Evolutionary conservation across 2,329 filamentous ascomycete species (phyloP).

Genomic region (Monosporascus sp.): DNA sequence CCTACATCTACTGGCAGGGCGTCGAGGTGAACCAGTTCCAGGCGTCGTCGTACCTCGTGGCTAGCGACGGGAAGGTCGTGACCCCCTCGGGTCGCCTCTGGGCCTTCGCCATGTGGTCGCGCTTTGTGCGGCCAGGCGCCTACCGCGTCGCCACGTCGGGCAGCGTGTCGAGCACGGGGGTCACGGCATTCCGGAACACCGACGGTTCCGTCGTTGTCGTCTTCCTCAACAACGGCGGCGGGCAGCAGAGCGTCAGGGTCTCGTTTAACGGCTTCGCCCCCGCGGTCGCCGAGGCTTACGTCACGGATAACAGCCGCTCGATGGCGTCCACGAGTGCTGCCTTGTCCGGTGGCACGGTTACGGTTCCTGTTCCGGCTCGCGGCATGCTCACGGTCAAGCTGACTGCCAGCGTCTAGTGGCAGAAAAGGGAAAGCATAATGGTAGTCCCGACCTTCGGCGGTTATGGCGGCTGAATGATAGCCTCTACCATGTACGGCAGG

Average conservation of each 20-base stretch:
- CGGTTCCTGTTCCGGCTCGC: conserved; percentile 9
- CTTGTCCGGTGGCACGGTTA: conserved; percentile 7
- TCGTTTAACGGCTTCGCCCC: conserved; percentile 9
- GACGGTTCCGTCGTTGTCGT: conserved; percentile 19
- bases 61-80: conserved; percentile 16
- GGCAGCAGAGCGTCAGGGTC: conserved; percentile 12
- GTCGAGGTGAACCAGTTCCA: conserved; percentile 22
- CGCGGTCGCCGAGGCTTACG: conserved; percentile 7
- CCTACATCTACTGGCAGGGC: conserved; percentile 46
- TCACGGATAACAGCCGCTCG: conserved; percentile 16
- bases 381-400: conserved; percentile 16
- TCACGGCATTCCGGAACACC: conserved; percentile 17
- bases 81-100: conserved; percentile 19
- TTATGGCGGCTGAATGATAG: no score
- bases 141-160: conserved; percentile 16
- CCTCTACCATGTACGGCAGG: no score
- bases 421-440: no score
- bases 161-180: conserved; percentile 11
- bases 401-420: not conserved
- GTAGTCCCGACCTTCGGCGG: no score
- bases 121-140: conserved; percentile 18
- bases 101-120: conserved; percentile 22
- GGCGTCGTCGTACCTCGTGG: conserved; percentile 22
- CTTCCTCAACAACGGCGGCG: conserved; percentile 16
- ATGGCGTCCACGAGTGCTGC: conserved; percentile 4